These are phyloP conservation scores for Meripilus lineatus DNA, from an alignment of 1,284 basidiomycete genomes.

Conservation along the genomic window DNA sequence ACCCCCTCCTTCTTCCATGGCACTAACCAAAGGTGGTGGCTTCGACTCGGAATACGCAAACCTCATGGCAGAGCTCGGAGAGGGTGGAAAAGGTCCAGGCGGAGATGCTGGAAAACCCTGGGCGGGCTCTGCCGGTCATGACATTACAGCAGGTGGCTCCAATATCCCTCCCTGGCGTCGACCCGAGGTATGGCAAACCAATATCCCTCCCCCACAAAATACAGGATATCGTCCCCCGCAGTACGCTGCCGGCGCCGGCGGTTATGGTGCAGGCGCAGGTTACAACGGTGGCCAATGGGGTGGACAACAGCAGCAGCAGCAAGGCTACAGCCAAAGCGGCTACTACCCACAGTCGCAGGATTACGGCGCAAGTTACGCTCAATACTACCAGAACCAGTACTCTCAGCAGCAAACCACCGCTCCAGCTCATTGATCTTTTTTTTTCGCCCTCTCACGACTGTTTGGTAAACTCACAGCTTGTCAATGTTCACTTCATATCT, in stretches of 20 bases:
- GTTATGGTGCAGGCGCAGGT: constrained; percentile 36
- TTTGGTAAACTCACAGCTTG: constrained; percentile 1
- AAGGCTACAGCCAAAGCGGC: constrained; percentile 35
- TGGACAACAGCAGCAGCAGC: constrained; percentile 27
- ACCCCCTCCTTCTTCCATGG: constrained; percentile 14
- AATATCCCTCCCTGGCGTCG: constrained; percentile 85
- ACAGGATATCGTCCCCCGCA: constrained; percentile 39
- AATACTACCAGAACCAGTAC: constrained; percentile 81
- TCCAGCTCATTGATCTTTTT: constrained; percentile 34
- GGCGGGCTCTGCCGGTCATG: constrained; percentile 61
- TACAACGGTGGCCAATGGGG: constrained; percentile 30
- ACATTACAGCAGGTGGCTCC: constrained; percentile 74
- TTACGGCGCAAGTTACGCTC: constrained; percentile 71
- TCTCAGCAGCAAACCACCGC: constrained; percentile 64
- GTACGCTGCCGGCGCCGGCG: constrained; percentile 25
- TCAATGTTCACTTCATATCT: constrained; percentile 5
- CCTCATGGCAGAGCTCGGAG: constrained; percentile 97
- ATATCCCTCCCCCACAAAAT: constrained; percentile 34
- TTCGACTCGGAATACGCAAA: constrained; percentile 98
- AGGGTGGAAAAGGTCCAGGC: constrained; percentile 59
- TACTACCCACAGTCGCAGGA: constrained; percentile 50
- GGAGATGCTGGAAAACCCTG: constrained; percentile 55
- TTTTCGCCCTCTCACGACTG: constrained; percentile 15
- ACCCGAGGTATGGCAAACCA: constrained; percentile 75
- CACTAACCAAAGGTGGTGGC: constrained; percentile 49